Evolutionary conservation across 192 early-diverging fungal genomes (phyloP).

Genomic region (Coemansia sp.): DNA sequence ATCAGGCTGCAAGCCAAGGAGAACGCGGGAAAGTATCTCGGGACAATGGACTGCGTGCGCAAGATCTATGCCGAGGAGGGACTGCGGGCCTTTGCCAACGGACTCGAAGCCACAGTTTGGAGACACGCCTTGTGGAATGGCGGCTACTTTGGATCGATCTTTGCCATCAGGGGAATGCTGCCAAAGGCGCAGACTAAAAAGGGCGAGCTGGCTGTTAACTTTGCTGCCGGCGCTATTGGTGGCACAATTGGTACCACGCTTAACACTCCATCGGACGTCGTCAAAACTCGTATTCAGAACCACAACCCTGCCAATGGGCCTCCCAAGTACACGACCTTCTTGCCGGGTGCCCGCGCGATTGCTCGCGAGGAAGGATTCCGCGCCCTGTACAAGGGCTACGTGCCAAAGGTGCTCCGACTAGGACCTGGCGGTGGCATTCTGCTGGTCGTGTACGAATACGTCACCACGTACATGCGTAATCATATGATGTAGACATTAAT

Average conservation of each 20-base stretch:
- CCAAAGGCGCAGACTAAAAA: slow-evolving; percentile 82
- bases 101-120: slow-evolving; percentile 91
- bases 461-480: slow-evolving; percentile 81
- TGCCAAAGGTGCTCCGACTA: slow-evolving; percentile 91
- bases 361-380: slow-evolving; percentile 82
- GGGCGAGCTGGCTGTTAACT: slow-evolving; percentile 77
- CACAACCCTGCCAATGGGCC: slow-evolving; percentile 66
- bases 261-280: slow-evolving; percentile 96
- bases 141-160: slow-evolving; percentile 72
- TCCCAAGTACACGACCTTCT: slow-evolving; percentile 85
- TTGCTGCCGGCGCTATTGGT: slow-evolving; percentile 87
- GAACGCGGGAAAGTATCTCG: slow-evolving; percentile 81
- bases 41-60: slow-evolving; percentile 72
- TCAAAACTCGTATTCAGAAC: slow-evolving; percentile 94
- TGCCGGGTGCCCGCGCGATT: slow-evolving; percentile 75
- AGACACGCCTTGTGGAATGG: slow-evolving; percentile 96
- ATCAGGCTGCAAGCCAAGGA: slow-evolving; percentile 92
- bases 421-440: slow-evolving; percentile 86
- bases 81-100: slow-evolving; percentile 81
- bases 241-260: slow-evolving; percentile 90
- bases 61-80: slow-evolving; percentile 84
- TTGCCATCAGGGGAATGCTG: slow-evolving; percentile 64
- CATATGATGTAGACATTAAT: slow-evolving; percentile 57
- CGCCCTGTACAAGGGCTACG: slow-evolving; percentile 93
- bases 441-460: slow-evolving; percentile 86